phyloP scores from a whole-genome alignment of 352 stramenopile species.

The Globisporangium heterothallicum region DNA sequence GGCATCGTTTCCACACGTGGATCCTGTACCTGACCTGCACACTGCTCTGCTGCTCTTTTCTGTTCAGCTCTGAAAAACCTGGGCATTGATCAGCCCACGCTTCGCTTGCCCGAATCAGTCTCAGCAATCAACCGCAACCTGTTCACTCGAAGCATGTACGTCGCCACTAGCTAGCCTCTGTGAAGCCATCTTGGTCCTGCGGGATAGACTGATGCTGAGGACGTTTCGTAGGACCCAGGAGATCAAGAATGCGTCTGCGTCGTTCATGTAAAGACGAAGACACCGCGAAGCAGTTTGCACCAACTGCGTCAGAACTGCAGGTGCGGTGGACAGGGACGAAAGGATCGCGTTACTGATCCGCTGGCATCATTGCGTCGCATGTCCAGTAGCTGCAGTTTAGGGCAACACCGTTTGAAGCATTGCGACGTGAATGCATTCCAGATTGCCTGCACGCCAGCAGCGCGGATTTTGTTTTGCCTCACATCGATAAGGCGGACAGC shows the following conservation, averaged over 20 bases:
- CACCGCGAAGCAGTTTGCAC: neutral
- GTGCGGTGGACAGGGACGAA: constrained; percentile 47
- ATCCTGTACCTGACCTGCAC: no score
- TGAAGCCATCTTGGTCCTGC: no score
- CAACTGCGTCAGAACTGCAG: constrained; percentile 38
- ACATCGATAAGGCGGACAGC: constrained; percentile 42
- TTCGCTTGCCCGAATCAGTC: constrained; percentile 60
- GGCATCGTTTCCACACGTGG: no score
- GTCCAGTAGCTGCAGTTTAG: constrained; percentile 57
- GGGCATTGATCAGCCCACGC: constrained; percentile 58
- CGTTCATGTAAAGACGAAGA: constrained; percentile 40
- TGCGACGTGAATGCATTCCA: constrained; percentile 67
- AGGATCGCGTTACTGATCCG: constrained; percentile 38
- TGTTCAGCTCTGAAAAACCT: constrained; percentile 44
- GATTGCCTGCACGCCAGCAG: constrained; percentile 47
- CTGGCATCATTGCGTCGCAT: constrained; percentile 59
- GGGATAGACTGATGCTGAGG: neutral
- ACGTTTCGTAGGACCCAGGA: constrained; percentile 41
- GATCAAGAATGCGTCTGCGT: constrained; percentile 59
- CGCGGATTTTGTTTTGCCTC: constrained; percentile 61
- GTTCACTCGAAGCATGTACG: constrained; percentile 70
- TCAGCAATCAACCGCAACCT: constrained; percentile 45
- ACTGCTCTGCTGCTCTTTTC: neutral
- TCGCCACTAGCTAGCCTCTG: neutral
- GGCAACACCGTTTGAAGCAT: constrained; percentile 42